Evolutionary conservation across 805 yeast species (phyloP).

Genomic region (Candida adriatica): DNA sequence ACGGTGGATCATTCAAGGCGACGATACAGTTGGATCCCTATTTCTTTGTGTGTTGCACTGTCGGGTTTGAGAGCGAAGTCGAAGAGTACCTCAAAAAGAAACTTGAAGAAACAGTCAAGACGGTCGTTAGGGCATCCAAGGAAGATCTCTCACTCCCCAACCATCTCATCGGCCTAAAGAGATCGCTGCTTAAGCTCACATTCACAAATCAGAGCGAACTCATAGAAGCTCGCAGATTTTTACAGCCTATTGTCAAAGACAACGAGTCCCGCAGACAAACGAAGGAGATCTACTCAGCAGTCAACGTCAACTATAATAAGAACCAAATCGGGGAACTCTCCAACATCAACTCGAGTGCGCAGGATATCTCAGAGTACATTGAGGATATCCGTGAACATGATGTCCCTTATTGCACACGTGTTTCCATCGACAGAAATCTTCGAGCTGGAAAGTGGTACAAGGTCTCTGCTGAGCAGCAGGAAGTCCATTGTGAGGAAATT

Average conservation of each 20-base stretch:
- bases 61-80: constrained; percentile 53
- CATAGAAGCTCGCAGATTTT: constrained; percentile 60
- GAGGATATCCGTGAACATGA: constrained; percentile 89
- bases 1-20: constrained; percentile 92
- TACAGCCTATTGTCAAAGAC: constrained; percentile 63
- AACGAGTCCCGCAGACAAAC: constrained; percentile 58
- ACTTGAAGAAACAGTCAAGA: constrained; percentile 59
- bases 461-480: constrained; percentile 58
- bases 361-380: constrained; percentile 57
- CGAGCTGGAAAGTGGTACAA: constrained; percentile 96
- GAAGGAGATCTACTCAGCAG: constrained; percentile 59
- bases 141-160: constrained; percentile 82
- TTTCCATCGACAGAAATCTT: constrained; percentile 80
- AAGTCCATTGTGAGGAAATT: constrained; percentile 48
- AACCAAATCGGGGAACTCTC: constrained; percentile 14
- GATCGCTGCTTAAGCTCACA: constrained; percentile 55
- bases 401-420: constrained; percentile 94
- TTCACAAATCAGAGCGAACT: constrained; percentile 75
- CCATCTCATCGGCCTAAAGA: constrained; percentile 73
- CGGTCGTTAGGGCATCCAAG: constrained; percentile 47
- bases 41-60: constrained; percentile 62
- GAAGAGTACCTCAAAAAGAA: constrained; percentile 74
- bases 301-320: constrained; percentile 29
- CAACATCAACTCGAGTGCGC: constrained; percentile 16
- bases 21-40: constrained; percentile 84